These are phyloP conservation scores for Pterula multifida DNA, from an alignment of 1,284 basidiomycete genomes.

Conservation along the genomic window DNA sequence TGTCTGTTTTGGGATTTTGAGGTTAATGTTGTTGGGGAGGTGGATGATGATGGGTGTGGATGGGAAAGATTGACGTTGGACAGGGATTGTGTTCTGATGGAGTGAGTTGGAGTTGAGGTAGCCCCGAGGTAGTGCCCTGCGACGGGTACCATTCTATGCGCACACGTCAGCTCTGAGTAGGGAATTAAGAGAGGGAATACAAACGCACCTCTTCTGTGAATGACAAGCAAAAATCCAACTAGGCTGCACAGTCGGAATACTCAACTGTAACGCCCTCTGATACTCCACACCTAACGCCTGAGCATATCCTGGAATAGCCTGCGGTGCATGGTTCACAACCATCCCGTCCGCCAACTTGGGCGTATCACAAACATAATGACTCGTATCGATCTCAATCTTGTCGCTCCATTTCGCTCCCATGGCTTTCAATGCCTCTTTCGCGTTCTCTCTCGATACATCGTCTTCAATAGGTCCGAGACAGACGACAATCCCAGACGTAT, in stretches of 20 bases:
- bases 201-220: slow-evolving; percentile 61
- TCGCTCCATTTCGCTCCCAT: slow-evolving; percentile 87
- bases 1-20: slow-evolving; percentile 10
- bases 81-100: slow-evolving; percentile 61
- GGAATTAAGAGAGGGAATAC: slow-evolving; percentile 2
- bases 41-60: slow-evolving; percentile 53
- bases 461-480: slow-evolving; percentile 87
- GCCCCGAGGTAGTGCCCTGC: slow-evolving; percentile 72
- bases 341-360: slow-evolving; percentile 58
- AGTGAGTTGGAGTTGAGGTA: slow-evolving; percentile 30
- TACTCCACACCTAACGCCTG: slow-evolving; percentile 52
- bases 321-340: slow-evolving; percentile 47
- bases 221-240: slow-evolving; percentile 85
- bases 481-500: slow-evolving; percentile 86
- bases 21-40: slow-evolving; percentile 26
- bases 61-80: slow-evolving; percentile 44
- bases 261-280: slow-evolving; percentile 80
- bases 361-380: slow-evolving; percentile 91
- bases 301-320: slow-evolving; percentile 38
- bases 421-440: slow-evolving; percentile 63
- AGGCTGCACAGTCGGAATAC: slow-evolving; percentile 84
- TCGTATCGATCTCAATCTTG: slow-evolving; percentile 92
- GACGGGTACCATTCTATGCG: slow-evolving; percentile 77
- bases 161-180: slow-evolving; percentile 2
- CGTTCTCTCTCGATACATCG: slow-evolving; percentile 59